Percentiles rank a stretch among this genome's conserved stretches.
Conservation (phyloP, 2,329 filamentous ascomycete species). For the Phoma sp. region DNA sequence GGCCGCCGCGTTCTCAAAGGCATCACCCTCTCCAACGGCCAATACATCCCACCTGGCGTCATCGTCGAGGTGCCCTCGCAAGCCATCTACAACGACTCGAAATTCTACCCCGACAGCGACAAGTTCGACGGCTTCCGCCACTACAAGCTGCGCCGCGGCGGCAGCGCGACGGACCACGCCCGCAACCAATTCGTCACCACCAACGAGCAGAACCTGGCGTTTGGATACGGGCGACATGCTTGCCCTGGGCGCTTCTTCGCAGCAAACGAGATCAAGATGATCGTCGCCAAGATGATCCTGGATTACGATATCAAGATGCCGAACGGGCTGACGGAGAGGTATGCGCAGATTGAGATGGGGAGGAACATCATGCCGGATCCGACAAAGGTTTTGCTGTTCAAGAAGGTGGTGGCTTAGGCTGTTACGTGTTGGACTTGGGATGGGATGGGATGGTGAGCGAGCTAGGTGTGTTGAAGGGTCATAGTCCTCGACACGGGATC, state of each 20-base stretch:
- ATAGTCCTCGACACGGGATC: not conserved
- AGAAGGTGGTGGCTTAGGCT: constrained; percentile 18
- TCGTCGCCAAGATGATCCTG: constrained; percentile 34
- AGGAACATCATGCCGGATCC: constrained; percentile 19
- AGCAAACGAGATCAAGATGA: constrained; percentile 44
- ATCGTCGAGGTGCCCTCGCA: constrained; percentile 39
- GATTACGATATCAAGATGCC: constrained; percentile 39
- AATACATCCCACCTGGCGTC: constrained; percentile 50
- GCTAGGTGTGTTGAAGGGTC: not conserved
- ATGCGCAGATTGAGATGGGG: constrained; percentile 24
- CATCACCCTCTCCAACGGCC: constrained; percentile 62
- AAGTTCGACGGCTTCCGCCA: constrained; percentile 43
- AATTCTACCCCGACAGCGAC: constrained; percentile 29
- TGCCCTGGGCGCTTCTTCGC: constrained; percentile 47
- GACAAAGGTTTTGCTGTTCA: constrained; percentile 26
- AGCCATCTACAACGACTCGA: constrained; percentile 35
- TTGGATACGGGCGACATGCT: constrained; percentile 41
- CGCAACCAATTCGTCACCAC: constrained; percentile 42
- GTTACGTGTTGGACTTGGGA: not conserved
- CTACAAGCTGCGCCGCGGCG: constrained; percentile 37
- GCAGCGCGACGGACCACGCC: constrained; percentile 29
- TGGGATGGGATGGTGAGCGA: no score
- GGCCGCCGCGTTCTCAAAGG: constrained; percentile 58
- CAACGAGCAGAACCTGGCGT: constrained; percentile 33
- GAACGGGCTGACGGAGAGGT: constrained; percentile 23